Evolutionary conservation across 2,329 filamentous ascomycete species (phyloP).

Genomic region (Colletotrichum tropicicola): DNA sequence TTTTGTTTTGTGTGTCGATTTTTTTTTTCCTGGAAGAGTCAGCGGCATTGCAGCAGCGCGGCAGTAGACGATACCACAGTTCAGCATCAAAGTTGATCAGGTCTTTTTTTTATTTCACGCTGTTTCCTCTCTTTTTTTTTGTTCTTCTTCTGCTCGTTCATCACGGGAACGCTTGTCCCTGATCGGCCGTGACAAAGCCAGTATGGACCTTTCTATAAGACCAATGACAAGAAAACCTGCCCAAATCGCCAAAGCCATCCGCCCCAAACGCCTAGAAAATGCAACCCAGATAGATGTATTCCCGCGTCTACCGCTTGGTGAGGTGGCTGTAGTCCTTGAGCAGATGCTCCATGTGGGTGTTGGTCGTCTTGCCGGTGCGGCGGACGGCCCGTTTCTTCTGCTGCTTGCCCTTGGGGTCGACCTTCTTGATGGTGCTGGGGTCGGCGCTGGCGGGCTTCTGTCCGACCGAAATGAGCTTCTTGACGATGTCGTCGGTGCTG

Average conservation of each 20-base stretch:
- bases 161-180: background rate
- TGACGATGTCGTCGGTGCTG: constrained; percentile 77
- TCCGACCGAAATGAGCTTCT: constrained; percentile 78
- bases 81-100: background rate
- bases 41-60: background rate
- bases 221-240: constrained; percentile 10
- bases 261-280: constrained; percentile 18
- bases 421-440: constrained; percentile 64
- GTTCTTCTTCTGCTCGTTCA: background rate
- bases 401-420: constrained; percentile 72
- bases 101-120: background rate
- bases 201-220: constrained; percentile 9
- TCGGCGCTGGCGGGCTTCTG: constrained; percentile 88
- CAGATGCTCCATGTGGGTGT: constrained; percentile 85
- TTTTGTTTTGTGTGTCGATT: background rate
- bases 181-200: background rate
- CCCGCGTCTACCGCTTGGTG: constrained; percentile 45
- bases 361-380: constrained; percentile 82
- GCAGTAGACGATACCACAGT: background rate
- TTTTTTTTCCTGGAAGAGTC: background rate
- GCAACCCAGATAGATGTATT: background rate
- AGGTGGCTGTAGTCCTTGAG: constrained; percentile 75
- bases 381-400: constrained; percentile 75
- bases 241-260: background rate
- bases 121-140: background rate